Evolutionary conservation across 2,329 filamentous ascomycete genomes (phyloP), one percentile per base, ranked within the genome.

Genomic region (Cadophora sp.): DNA sequence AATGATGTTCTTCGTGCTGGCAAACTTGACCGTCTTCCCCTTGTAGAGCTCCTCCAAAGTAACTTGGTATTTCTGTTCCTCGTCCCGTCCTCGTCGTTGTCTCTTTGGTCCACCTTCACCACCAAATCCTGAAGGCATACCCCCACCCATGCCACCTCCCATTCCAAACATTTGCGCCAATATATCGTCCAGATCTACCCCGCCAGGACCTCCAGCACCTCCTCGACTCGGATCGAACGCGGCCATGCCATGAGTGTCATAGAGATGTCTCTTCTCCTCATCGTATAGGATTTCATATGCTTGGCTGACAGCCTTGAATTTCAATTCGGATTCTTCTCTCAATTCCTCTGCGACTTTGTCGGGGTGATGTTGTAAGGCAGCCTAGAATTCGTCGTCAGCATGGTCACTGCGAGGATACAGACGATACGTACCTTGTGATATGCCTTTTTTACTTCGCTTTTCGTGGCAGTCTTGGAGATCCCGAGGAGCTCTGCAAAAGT

Each of bases 231-330:
- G 89, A 78, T 97, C 94, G 78, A 99, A 98, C 68, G 95, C 96
- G 53, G 92, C 88, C 94, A 98, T 97, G 82, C 96, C 96, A 79
- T 97, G 93, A 71, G 89, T 90, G 78, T 99, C 96, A 83, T 99
- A 99, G 71, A 97, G 82, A 66, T 92, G 87, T 77, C 96, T 91
- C 81, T 97, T 97, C 70, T 98, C 89, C 71, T 98, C 95, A 85
- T 99, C 95, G 82, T 89, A 91, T 66, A 99, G 93, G 78, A 99
- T 98, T 79, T 99, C 96, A 84, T 99, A 99, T 75, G 96, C 96
- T 82, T 97, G 91, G 69, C 92, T 94, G 67, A 97, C 91, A 65
- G 90, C 84, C 83, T 99, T 99, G 89, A 99, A 99, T 78, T 91
- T 94, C 77, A 90, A 86, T 80, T 98, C 96, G 69, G 96, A 93